Percentiles rank a stretch among this genome's conserved stretches.
Evolutionary conservation across 2,329 filamentous ascomycete genomes (phyloP).

Genomic region (Rugonectria rugulosa): DNA sequence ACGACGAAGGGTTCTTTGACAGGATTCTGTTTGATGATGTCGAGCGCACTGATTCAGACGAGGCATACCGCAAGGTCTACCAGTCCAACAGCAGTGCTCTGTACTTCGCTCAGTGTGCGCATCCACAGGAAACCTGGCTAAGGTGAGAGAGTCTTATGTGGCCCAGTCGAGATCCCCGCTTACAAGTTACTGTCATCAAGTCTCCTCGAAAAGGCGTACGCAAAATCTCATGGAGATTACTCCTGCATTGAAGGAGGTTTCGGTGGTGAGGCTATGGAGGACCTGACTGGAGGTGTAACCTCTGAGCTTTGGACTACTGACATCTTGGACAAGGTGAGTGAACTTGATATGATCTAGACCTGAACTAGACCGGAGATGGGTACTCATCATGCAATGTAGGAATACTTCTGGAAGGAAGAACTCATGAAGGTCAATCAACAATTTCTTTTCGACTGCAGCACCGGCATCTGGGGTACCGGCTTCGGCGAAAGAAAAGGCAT

Average conservation of each 20-base stretch:
- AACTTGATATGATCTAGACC: not conserved
- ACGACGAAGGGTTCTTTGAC: slow-evolving; percentile 63
- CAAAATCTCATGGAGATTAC: slow-evolving; percentile 83
- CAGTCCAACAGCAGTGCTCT: slow-evolving; percentile 78
- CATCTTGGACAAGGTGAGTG: slow-evolving; percentile 73
- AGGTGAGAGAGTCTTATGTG: no score
- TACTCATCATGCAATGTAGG: slow-evolving; percentile 26
- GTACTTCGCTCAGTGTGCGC: slow-evolving; percentile 78
- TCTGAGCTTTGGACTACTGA: slow-evolving; percentile 71
- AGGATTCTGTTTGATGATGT: slow-evolving; percentile 53
- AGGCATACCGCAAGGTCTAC: slow-evolving; percentile 72
- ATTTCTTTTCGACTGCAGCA: slow-evolving; percentile 72
- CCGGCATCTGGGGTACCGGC: slow-evolving; percentile 47
- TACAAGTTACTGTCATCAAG: no score
- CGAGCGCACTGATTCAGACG: slow-evolving; percentile 60
- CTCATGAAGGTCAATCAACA: slow-evolving; percentile 80
- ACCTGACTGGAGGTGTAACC: slow-evolving; percentile 71
- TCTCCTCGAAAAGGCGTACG: slow-evolving; percentile 82
- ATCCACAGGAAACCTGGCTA: slow-evolving; percentile 82
- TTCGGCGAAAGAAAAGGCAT: slow-evolving; percentile 61
- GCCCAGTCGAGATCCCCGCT: no score
- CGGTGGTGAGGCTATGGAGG: slow-evolving; percentile 64
- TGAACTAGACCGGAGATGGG: no score
- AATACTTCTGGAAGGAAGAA: slow-evolving; percentile 77
- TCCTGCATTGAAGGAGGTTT: slow-evolving; percentile 77